Evolutionary conservation across 495 filamentous ascomycete species (phyloP).

Genomic region (Platismatia glauca): DNA sequence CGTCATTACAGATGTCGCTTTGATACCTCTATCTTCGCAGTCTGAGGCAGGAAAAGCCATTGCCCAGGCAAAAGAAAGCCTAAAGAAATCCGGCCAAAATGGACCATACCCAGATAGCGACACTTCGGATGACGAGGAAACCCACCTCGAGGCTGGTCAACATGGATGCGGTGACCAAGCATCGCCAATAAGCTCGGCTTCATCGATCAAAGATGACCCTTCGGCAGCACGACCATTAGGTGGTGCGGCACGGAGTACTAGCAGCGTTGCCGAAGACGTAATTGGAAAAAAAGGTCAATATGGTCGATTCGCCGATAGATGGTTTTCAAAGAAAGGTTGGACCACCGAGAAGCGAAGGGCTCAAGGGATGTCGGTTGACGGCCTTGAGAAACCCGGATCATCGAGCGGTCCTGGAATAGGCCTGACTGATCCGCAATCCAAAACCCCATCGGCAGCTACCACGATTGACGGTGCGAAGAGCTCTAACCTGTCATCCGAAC

Average conservation of each 20-base stretch:
- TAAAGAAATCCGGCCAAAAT: constrained; percentile 26
- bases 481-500: neutral
- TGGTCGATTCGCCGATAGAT: constrained; percentile 77
- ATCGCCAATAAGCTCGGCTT: constrained; percentile 1
- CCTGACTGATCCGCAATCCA: neutral
- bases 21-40: constrained; percentile 76
- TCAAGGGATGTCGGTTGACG: constrained; percentile 46
- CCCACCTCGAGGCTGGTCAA: constrained; percentile 22
- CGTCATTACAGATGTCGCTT: constrained; percentile 71
- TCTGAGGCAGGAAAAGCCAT: constrained; percentile 65
- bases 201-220: constrained; percentile 1
- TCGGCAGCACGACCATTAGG: neutral
- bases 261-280: constrained; percentile 72
- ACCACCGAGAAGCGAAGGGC: constrained; percentile 47
- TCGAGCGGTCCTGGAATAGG: neutral
- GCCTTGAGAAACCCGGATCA: constrained; percentile 15
- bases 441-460: neutral
- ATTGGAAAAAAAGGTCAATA: constrained; percentile 69
- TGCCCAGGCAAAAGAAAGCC: constrained; percentile 46
- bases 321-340: constrained; percentile 81
- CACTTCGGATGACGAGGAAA: constrained; percentile 22
- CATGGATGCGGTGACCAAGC: constrained; percentile 30
- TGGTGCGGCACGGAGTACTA: constrained; percentile 32
- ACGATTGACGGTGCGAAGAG: neutral
- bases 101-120: constrained; percentile 28